Conservation (phyloP, 805 yeast genomes). For the Metschnikowia kofuensis region DNA sequence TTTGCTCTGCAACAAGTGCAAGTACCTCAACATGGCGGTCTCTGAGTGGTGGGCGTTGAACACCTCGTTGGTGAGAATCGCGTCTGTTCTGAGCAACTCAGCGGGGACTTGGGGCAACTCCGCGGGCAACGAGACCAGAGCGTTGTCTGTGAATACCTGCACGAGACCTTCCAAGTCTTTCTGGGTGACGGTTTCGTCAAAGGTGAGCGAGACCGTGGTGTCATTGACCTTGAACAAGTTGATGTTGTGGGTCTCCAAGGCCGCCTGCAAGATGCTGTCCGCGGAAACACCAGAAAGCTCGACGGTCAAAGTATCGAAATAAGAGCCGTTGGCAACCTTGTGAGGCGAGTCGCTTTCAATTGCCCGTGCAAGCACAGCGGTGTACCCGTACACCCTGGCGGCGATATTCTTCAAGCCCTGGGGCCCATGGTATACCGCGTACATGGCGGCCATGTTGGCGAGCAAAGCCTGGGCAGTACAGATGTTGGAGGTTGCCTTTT, state of each 20-base stretch:
- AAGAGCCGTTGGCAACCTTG: slow-evolving; percentile 53
- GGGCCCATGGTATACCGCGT: slow-evolving; percentile 96
- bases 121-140: slow-evolving; percentile 18
- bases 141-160: slow-evolving; percentile 53
- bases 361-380: slow-evolving; percentile 65
- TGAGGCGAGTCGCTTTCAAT: slow-evolving; percentile 41
- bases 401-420: slow-evolving; percentile 81
- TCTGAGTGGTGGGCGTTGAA: slow-evolving; percentile 90
- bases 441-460: slow-evolving; percentile 94
- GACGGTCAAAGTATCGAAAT: slow-evolving; percentile 87
- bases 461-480: slow-evolving; percentile 97
- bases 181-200: slow-evolving; percentile 83
- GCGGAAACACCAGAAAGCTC: slow-evolving; percentile 50
- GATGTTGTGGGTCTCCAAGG: slow-evolving; percentile 61
- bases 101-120: slow-evolving; percentile 51
- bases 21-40: slow-evolving; percentile 89
- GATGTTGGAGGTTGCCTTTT: slow-evolving; percentile 95
- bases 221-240: slow-evolving; percentile 72
- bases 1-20: slow-evolving; percentile 77
- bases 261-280: slow-evolving; percentile 52
- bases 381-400: slow-evolving; percentile 66
- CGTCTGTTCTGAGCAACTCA: slow-evolving; percentile 53
- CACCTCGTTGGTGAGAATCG: slow-evolving; percentile 65
- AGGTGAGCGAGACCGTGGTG: slow-evolving; percentile 63
- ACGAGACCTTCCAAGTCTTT: slow-evolving; percentile 58